Evolutionary conservation across 2,329 filamentous ascomycete genomes (phyloP).

Genomic region (Lachnellula willkommii): DNA sequence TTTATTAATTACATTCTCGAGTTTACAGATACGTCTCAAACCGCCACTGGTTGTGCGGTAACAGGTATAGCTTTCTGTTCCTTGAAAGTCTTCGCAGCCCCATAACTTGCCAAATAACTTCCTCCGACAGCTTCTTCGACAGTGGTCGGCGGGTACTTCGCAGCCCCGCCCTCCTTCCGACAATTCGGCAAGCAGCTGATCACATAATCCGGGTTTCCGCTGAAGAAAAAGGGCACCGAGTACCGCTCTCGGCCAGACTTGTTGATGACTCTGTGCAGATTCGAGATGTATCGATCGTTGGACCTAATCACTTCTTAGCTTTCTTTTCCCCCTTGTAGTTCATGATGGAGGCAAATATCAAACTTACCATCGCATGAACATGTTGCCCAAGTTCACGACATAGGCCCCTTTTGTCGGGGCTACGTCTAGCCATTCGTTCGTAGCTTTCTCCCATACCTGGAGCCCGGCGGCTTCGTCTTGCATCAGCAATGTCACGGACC

Average conservation of each 20-base stretch:
- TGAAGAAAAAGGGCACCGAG: no score
- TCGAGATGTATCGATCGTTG: no score
- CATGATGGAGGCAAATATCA: conserved; percentile 46
- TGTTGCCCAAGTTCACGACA: conserved; percentile 46
- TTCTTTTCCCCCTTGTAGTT: no score
- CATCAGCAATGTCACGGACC: conserved; percentile 47
- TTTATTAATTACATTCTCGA: background rate
- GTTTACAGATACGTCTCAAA: background rate
- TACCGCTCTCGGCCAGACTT: no score
- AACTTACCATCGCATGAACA: conserved; percentile 38
- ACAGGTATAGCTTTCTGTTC: conserved; percentile 21
- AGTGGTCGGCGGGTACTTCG: conserved; percentile 39
- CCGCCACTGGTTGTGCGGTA: conserved; percentile 1
- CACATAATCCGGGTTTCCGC: conserved; percentile 42
- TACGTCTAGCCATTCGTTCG: conserved; percentile 36
- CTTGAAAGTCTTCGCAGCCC: conserved; percentile 38
- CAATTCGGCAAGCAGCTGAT: conserved; percentile 40
- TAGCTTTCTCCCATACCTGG: conserved; percentile 41
- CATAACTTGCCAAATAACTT: conserved; percentile 40
- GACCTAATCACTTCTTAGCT: no score
- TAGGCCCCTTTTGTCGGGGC: conserved; percentile 39
- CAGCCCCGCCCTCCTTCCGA: conserved; percentile 31
- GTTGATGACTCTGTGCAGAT: no score
- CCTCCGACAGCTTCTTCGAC: conserved; percentile 37
- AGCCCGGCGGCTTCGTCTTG: conserved; percentile 42